Conservation (phyloP, 2,329 filamentous ascomycete species). For the Macrophomina phaseolina region DNA sequence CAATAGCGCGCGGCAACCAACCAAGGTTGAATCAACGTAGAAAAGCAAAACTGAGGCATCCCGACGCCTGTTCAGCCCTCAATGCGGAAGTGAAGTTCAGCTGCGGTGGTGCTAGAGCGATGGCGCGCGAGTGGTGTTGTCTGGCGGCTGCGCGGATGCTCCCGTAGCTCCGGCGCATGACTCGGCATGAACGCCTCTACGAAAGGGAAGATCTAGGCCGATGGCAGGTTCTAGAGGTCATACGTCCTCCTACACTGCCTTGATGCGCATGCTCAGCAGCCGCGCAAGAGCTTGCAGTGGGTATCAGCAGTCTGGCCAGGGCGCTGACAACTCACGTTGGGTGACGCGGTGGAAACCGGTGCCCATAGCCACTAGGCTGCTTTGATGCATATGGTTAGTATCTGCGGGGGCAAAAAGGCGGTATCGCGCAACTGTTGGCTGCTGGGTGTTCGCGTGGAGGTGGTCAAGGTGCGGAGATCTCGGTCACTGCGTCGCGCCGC, state of each 20-base stretch:
- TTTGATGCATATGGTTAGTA: conserved; percentile 6
- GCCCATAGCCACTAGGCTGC: conserved; percentile 5
- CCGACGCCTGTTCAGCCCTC: neutral
- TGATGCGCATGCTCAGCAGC: neutral
- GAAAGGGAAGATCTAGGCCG: neutral
- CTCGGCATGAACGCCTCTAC: neutral
- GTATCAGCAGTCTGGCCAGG: neutral
- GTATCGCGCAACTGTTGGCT: conserved; percentile 21
- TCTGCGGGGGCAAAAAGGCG: conserved; percentile 7
- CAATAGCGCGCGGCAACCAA: conserved; percentile 21
- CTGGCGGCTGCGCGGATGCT: neutral
- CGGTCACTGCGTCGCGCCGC: conserved; percentile 14
- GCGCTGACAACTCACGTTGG: conserved; percentile 18
- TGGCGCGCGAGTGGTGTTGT: neutral
- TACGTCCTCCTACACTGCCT: neutral
- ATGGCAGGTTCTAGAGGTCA: neutral
- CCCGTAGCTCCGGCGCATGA: neutral
- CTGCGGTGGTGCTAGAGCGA: neutral
- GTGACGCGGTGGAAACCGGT: conserved; percentile 19
- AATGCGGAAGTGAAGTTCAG: neutral
- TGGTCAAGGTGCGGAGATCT: conserved; percentile 24
- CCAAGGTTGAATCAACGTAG: conserved; percentile 14
- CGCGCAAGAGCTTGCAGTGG: neutral
- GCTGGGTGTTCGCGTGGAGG: conserved; percentile 15
- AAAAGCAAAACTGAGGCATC: neutral